Evolutionary conservation across 2,329 filamentous ascomycete genomes (phyloP), one percentile per base, ranked within the genome.

Genomic region (Fusarium illudens): DNA sequence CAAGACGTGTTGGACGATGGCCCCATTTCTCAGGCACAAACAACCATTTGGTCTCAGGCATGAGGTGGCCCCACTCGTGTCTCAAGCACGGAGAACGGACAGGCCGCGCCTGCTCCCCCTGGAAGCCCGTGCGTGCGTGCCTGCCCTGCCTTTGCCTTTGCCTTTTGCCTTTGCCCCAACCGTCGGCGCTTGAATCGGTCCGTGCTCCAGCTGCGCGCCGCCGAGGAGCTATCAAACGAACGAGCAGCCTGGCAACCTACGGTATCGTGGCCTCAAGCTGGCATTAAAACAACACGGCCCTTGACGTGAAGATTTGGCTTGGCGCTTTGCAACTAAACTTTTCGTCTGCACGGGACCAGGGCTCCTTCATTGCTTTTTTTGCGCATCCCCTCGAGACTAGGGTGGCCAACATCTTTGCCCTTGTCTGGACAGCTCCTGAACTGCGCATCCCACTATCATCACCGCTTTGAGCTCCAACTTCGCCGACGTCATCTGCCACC

Each of bases 11-110:
- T 57, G 46, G 53, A 57, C 10, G 22, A 54, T 64, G 64, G 75
- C 77, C 76, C 66, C 63, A 73, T 64, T 72, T 74, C 61, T 77
- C 76, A 78, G 77, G 77, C 76, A 78, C 17, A 48, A 53, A 69
- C 75, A 75, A 54, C 15, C 39, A 46, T 49, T 27, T 61, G 22
- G 30, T 58, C 60, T 58, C 50, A 66, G 57, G 53, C 62, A 57
- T 39, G n/a, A n/a, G n/a, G n/a, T n/a, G 50, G 62, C 46, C 64
- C 61, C 62, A 58, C 64, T 46, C 58, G 53, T 62, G 44, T 52
- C 53, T 64, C 62, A 49, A 58, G 49, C 54, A 58, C 13, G 20
- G 20, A 25, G 39, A 46, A 27, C 22, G 22, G 39, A 46, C 22
- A 27, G 22, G 39, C 39, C 39, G 52, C 51, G 51, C 60, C 59